phyloP scores from a whole-genome alignment of 2,329 filamentous ascomycete species.

The Trichoderma cornu-damae region DNA sequence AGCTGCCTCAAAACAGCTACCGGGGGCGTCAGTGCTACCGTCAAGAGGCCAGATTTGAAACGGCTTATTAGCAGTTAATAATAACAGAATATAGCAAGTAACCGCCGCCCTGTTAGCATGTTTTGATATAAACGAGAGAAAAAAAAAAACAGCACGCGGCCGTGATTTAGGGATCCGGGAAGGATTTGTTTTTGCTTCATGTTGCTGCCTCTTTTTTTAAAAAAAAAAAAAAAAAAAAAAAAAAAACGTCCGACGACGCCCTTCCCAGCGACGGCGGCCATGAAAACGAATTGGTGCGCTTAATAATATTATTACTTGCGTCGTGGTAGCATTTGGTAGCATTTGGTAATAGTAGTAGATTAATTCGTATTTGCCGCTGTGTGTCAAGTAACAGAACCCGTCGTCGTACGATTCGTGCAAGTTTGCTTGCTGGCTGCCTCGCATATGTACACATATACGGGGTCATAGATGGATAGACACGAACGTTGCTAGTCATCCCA shows the following conservation, averaged over 20 bases:
- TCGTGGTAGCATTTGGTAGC: too few relatives aligned
- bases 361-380: too few relatives aligned
- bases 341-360: too few relatives aligned
- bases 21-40: neutral
- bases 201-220: too few relatives aligned
- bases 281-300: slow-evolving; percentile 2
- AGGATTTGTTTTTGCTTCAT: too few relatives aligned
- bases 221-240: neutral
- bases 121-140: neutral
- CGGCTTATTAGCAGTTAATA: neutral
- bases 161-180: too few relatives aligned
- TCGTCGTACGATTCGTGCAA: slow-evolving; percentile 11
- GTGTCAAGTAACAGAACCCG: neutral
- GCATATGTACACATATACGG: too few relatives aligned
- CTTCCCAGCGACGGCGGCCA: neutral
- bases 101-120: too few relatives aligned
- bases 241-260: neutral
- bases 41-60: neutral
- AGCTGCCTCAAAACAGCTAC: neutral
- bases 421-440: neutral
- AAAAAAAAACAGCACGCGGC: neutral
- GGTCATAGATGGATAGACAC: too few relatives aligned
- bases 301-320: too few relatives aligned
- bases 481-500: too few relatives aligned
- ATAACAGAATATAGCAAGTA: neutral